Percentiles rank a stretch among this genome's conserved stretches.
These are phyloP conservation scores for Populus hybrid DNA, from an alignment of 441 rosid species.

Conservation along the genomic window DNA sequence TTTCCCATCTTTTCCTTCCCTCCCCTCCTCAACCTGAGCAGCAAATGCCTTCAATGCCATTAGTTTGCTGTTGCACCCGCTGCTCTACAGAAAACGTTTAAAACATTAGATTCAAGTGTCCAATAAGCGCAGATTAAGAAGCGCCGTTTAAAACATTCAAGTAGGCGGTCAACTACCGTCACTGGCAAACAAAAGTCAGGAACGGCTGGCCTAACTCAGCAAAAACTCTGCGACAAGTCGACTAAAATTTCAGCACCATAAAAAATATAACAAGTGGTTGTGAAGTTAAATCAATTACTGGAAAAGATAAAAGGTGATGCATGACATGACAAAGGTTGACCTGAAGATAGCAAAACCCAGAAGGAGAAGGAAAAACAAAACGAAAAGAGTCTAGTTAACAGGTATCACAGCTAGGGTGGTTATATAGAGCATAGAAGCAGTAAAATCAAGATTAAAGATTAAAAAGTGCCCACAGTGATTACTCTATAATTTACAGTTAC, in stretches of 20 bases:
- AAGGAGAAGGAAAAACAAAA: too few species aligned
- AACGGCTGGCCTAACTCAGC: background rate
- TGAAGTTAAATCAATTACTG: too few species aligned
- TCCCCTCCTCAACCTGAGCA: conserved; percentile 74
- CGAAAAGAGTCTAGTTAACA: too few species aligned
- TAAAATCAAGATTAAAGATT: too few species aligned
- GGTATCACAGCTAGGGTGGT: too few species aligned
- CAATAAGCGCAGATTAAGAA: background rate
- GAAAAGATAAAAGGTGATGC: too few species aligned
- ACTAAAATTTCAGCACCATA: background rate
- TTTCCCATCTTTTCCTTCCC: conserved; percentile 64
- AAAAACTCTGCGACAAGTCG: background rate
- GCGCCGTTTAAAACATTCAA: background rate
- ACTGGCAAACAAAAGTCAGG: background rate
- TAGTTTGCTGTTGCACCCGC: conserved; percentile 1
- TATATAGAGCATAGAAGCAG: too few species aligned
- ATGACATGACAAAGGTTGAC: too few species aligned
- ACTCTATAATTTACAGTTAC: too few species aligned
- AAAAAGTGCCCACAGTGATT: too few species aligned
- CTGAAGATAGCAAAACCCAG: too few species aligned
- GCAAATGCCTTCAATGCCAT: conserved; percentile 60
- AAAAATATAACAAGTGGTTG: too few species aligned
- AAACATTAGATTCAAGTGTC: background rate
- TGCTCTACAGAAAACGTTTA: background rate
- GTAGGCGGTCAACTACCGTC: background rate